phyloP scores from a whole-genome alignment of 306 rosid species.

The Trifolium dubium region DNA sequence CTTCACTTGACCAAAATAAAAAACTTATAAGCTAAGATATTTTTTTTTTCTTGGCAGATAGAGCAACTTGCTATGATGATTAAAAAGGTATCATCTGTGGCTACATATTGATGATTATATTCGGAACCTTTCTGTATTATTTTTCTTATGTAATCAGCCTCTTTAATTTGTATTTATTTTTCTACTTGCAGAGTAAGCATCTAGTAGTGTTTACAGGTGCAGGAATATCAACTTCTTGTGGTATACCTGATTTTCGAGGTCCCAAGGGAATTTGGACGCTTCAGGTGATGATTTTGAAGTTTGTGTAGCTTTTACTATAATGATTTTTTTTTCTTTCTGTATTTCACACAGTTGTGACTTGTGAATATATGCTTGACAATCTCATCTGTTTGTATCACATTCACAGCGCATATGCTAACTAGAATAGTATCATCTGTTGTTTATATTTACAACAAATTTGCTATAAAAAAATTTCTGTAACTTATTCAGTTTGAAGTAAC shows the following conservation, averaged over 20 bases:
- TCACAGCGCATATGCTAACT: constrained; percentile 31
- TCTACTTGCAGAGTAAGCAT: constrained; percentile 89
- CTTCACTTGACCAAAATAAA: constrained; percentile 1
- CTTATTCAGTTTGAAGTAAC: background rate
- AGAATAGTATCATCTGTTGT: constrained; percentile 11
- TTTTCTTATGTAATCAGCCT: constrained; percentile 22
- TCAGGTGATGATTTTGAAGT: constrained; percentile 63
- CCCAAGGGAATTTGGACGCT: constrained; percentile 99
- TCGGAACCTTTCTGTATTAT: constrained; percentile 22
- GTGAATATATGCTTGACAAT: constrained; percentile 27
- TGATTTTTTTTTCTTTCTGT: constrained; percentile 1
- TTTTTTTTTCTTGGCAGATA: constrained; percentile 59
- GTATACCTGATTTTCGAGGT: constrained; percentile 98
- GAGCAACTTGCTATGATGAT: constrained; percentile 72
- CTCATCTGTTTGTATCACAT: background rate
- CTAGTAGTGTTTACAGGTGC: constrained; percentile 98
- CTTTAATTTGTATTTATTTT: constrained; percentile 42
- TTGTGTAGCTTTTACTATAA: background rate
- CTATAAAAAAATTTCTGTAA: background rate
- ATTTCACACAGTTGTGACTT: constrained; percentile 21
- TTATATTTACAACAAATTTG: constrained; percentile 4
- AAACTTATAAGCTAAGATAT: constrained; percentile 41
- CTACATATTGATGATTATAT: constrained; percentile 38
- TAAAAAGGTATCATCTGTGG: constrained; percentile 62
- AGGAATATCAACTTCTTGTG: constrained; percentile 97